Conservation (phyloP, 768 basidiomycete species). For the Lactarius trivialis region DNA sequence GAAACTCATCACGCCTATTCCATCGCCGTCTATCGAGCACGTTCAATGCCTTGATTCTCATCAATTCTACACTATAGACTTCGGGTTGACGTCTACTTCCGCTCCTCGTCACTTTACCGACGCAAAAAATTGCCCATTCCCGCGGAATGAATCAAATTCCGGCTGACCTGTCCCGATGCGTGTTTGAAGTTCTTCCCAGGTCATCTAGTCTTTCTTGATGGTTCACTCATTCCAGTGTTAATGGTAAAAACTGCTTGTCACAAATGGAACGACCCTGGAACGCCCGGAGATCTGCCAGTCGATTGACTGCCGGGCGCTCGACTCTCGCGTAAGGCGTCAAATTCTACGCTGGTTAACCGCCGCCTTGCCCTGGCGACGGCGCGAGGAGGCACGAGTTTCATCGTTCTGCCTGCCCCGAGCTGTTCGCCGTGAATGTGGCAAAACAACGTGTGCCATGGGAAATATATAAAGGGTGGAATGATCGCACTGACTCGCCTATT, state of each 20-base stretch:
- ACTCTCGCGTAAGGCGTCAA: constrained; percentile 17
- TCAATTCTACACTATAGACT: constrained; percentile 9
- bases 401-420: constrained; percentile 17
- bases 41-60: constrained; percentile 16
- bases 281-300: constrained; percentile 21
- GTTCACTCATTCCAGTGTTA: constrained; percentile 16
- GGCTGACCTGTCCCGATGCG: constrained; percentile 9
- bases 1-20: constrained; percentile 14
- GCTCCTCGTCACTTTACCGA: constrained; percentile 19
- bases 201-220: constrained; percentile 17
- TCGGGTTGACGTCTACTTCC: constrained; percentile 18
- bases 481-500: not conserved
- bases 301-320: constrained; percentile 18
- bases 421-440: constrained; percentile 18
- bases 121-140: constrained; percentile 18
- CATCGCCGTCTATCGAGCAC: constrained; percentile 14
- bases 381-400: constrained; percentile 21
- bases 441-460: constrained; percentile 10
- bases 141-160: constrained; percentile 22
- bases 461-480: constrained; percentile 21
- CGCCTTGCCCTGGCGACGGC: constrained; percentile 24
- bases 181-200: constrained; percentile 17
- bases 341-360: constrained; percentile 16
- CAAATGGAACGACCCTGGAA: constrained; percentile 19
- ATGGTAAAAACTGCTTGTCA: constrained; percentile 13